Percentiles rank a stretch among this genome's conserved stretches.
phyloP scores from a whole-genome alignment of 1,139 yeast species.

The Debaryomycetaceae sp. region DNA sequence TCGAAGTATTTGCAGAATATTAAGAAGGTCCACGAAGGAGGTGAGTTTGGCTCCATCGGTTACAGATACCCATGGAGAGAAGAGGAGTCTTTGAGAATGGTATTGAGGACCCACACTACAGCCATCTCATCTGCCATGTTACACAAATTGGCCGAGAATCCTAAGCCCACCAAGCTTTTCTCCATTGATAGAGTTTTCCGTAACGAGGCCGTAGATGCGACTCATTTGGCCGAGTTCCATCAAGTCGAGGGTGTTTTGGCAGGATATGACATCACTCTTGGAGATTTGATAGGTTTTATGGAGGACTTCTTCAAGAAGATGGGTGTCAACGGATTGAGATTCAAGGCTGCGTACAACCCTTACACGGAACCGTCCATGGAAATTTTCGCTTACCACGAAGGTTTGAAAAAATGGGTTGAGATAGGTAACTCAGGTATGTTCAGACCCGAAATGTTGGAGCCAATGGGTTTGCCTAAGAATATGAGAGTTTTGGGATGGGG shows the following conservation, averaged over 20 bases:
- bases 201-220: constrained; percentile 99
- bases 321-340: constrained; percentile 94
- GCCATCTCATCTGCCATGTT: constrained; percentile 89
- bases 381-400: constrained; percentile 94
- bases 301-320: constrained; percentile 93
- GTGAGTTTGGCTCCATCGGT: constrained; percentile 92
- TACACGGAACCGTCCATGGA: constrained; percentile 99
- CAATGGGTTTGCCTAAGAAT: constrained; percentile 96
- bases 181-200: constrained; percentile 98
- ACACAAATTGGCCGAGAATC: constrained; percentile 82
- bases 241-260: constrained; percentile 99
- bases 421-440: constrained; percentile 99
- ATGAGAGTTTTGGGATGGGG: constrained; percentile 98
- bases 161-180: constrained; percentile 87
- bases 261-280: constrained; percentile 90
- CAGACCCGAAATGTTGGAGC: constrained; percentile 98
- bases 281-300: constrained; percentile 98
- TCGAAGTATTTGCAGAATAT: constrained; percentile 72
- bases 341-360: constrained; percentile 98
- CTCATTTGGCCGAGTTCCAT: constrained; percentile 99
- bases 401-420: constrained; percentile 96
- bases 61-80: constrained; percentile 97
- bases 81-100: constrained; percentile 86
- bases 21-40: constrained; percentile 81
- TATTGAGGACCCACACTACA: constrained; percentile 95